Evolutionary conservation across 495 filamentous ascomycete species (phyloP), one percentile per base, ranked within the genome.

Genomic region (Hyaloscypha hepaticicola): DNA sequence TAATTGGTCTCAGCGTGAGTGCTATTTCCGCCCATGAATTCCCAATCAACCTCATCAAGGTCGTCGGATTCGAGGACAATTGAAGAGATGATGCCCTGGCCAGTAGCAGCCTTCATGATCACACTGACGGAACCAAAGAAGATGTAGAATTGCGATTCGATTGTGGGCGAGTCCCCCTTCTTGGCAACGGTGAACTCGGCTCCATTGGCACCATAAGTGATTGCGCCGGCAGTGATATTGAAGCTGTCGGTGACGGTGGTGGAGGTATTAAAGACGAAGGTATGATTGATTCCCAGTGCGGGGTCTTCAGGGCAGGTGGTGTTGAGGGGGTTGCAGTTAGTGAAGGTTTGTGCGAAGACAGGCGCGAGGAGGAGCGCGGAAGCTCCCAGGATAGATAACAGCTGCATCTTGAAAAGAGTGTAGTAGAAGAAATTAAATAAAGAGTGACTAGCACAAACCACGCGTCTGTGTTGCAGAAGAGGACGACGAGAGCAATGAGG

Each of bases 21-120:
- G 49, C 76, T 73, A 68, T 91, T 85, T 29, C 82, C 85, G 53
- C 91, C 90, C 22, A 91, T 82, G 78, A 90, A 93, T 73, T 94
- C 92, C 88, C 89, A 94, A 74, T 96, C 93, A 61, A 97, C 88
- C 72, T 97, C 93, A 71, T 97, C 93, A 22, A 96, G 80, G 68
- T 90, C 87, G 68, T 96, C 92, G 33, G 90, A 93, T 69, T 92
- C 84, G 69, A 94, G 79, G 48, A 96, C 91, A 58, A 92, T 85
- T 62, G 88, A 91, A 76, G 89, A 92, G 72, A 96, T 86, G 64
- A 96, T 86, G 65, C 92, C 92, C 19, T 76, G 78, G 22, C 92
- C 92, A 5, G 77, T 76, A 8, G 92, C 85, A 11, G 88, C 86
- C 78, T 93, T 88, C 80, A 93, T 82, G 60, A 77, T 79, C 45